Conservation (phyloP, 2,329 filamentous ascomycete species). For the Exophiala phaeomuriformis region DNA sequence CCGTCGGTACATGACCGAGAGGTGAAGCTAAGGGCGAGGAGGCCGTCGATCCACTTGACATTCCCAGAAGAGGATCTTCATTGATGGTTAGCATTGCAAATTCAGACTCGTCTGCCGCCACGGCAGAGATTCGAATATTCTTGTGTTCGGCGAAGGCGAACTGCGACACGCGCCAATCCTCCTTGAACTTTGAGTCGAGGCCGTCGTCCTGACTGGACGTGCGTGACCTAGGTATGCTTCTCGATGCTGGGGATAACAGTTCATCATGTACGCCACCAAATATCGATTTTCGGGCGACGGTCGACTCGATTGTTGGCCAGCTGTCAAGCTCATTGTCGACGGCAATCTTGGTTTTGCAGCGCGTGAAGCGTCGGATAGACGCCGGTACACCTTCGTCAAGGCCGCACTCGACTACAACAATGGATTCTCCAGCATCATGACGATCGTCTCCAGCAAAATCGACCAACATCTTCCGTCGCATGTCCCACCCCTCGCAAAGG, state of each 20-base stretch:
- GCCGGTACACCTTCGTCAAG: slow-evolving; percentile 52
- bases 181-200: slow-evolving; percentile 37
- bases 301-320: slow-evolving; percentile 25
- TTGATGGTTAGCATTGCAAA: slow-evolving; percentile 62
- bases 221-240: slow-evolving; percentile 31
- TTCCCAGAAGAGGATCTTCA: slow-evolving; percentile 68
- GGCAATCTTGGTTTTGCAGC: slow-evolving; percentile 41
- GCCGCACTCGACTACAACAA: slow-evolving; percentile 69
- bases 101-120: slow-evolving; percentile 65
- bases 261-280: slow-evolving; percentile 39
- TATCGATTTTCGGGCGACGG: slow-evolving; percentile 36
- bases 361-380: slow-evolving; percentile 51
- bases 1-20: slow-evolving; percentile 39
- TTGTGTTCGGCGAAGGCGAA: slow-evolving; percentile 56
- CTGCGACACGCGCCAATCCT: slow-evolving; percentile 61
- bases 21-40: slow-evolving; percentile 51
- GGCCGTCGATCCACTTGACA: slow-evolving; percentile 47
- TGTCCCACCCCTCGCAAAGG: slow-evolving; percentile 80
- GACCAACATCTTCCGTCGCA: slow-evolving; percentile 75
- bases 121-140: slow-evolving; percentile 59
- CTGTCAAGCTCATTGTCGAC: slow-evolving; percentile 25
- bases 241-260: slow-evolving; percentile 19
- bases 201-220: slow-evolving; percentile 30
- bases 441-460: slow-evolving; percentile 81
- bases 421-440: slow-evolving; percentile 65